Conservation (phyloP, 2,329 filamentous ascomycete genomes). For the Cordyceps sp. region DNA sequence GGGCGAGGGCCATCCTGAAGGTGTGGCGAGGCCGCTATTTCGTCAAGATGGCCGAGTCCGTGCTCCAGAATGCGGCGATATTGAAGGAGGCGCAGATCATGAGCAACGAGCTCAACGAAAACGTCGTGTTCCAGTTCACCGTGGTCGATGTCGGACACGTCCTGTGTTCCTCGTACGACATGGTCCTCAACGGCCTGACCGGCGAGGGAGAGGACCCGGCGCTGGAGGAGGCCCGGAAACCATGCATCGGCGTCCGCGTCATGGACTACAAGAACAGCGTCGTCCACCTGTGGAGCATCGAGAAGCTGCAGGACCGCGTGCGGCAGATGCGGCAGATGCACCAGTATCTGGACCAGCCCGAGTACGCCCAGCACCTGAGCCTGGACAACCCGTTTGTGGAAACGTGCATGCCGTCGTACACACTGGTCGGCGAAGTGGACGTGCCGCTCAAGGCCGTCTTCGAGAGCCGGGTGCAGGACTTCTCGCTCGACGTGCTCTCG, state of each 20-base stretch:
- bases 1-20: conserved; percentile 48
- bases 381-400: conserved; percentile 90
- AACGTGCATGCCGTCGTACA: conserved; percentile 79
- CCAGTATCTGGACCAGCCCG: conserved; percentile 88
- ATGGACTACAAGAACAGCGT: conserved; percentile 79
- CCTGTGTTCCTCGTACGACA: conserved; percentile 86
- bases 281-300: conserved; percentile 83
- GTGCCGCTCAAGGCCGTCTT: conserved; percentile 88
- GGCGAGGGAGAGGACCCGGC: conserved; percentile 70
- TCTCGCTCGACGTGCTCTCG: conserved; percentile 75
- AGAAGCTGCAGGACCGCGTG: conserved; percentile 78
- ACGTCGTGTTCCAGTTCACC: conserved; percentile 86
- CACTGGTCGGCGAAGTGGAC: conserved; percentile 80
- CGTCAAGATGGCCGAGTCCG: conserved; percentile 82
- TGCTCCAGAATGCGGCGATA: conserved; percentile 72
- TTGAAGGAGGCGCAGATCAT: conserved; percentile 96
- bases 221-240: conserved; percentile 68
- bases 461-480: conserved; percentile 87
- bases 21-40: conserved; percentile 78
- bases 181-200: conserved; percentile 81
- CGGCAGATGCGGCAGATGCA: conserved; percentile 92
- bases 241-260: conserved; percentile 78
- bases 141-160: conserved; percentile 79
- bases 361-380: conserved; percentile 85
- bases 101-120: conserved; percentile 90